These are phyloP conservation scores for Pisolithus thermaeus DNA, from an alignment of 1,284 basidiomycete genomes.

Conservation along the genomic window DNA sequence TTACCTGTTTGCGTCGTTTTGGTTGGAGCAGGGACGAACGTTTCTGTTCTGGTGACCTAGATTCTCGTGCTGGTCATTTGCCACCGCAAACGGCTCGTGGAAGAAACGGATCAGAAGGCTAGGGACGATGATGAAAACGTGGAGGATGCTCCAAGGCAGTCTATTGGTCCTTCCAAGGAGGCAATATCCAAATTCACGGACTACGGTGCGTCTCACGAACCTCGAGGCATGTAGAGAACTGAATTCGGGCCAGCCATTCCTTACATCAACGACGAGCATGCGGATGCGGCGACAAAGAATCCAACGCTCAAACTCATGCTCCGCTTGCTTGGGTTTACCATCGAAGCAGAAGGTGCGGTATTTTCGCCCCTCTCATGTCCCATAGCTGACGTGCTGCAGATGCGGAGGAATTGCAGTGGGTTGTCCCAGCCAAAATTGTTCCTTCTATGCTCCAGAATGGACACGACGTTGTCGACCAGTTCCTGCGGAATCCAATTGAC, in stretches of 20 bases:
- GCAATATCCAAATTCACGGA: conserved; percentile 70
- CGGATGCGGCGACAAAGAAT: conserved; percentile 72
- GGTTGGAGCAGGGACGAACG: conserved; percentile 18
- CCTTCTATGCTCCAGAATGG: conserved; percentile 60
- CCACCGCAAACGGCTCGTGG: conserved; percentile 64
- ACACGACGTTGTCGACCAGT: conserved; percentile 70
- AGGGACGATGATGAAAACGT: conserved; percentile 39
- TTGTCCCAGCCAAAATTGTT: conserved; percentile 61
- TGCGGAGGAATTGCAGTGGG: conserved; percentile 73
- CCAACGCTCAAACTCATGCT: conserved; percentile 79
- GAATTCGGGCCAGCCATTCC: conserved; percentile 54
- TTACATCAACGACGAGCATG: conserved; percentile 66
- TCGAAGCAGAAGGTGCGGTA: conserved; percentile 52
- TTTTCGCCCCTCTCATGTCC: conserved; percentile 5
- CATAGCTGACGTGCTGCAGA: conserved; percentile 34
- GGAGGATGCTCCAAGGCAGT: conserved; percentile 35
- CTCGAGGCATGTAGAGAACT: neutral
- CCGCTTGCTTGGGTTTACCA: conserved; percentile 60
- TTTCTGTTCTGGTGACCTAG: conserved; percentile 34
- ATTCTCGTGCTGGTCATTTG: conserved; percentile 63
- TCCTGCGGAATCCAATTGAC: conserved; percentile 68
- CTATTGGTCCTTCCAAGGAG: conserved; percentile 56
- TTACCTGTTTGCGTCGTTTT: conserved; percentile 12
- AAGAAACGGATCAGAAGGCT: conserved; percentile 56
- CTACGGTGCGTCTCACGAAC: conserved; percentile 54